A percentile compares a stretch with the other conserved stretches of the same genome.
phyloP scores from a whole-genome alignment of 176 grass and related monocot species.

The Eleusine coracana region DNA sequence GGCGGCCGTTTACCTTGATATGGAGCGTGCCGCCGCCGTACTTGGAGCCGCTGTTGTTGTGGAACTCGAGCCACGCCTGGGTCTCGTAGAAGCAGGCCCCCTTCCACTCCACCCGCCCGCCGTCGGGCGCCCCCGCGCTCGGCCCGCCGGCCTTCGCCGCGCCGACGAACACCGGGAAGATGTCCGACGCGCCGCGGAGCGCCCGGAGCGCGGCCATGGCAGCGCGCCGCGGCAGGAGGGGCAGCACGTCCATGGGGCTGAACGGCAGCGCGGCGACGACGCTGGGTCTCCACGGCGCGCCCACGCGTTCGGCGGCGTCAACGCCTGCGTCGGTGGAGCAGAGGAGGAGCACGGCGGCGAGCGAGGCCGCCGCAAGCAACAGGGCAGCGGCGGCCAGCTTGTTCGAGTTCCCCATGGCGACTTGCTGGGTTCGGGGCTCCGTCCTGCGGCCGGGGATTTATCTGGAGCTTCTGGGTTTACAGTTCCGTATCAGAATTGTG shows the following conservation, averaged over 20 bases:
- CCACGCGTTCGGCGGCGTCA: background rate
- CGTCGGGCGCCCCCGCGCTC: background rate
- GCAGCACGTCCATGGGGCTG: conserved; percentile 54
- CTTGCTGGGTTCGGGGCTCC: background rate
- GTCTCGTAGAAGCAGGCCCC: conserved; percentile 84
- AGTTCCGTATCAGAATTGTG: conserved; percentile 43
- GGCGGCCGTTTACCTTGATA: conserved; percentile 44
- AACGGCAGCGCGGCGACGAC: conserved; percentile 28
- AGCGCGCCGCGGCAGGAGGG: conserved; percentile 46
- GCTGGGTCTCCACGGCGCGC: background rate
- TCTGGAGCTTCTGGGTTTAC: background rate
- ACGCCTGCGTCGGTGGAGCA: background rate
- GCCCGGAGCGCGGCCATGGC: conserved; percentile 45
- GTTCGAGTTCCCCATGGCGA: conserved; percentile 33
- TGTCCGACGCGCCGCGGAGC: conserved; percentile 47
- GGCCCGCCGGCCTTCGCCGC: conserved; percentile 28
- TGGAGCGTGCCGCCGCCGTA: conserved; percentile 69
- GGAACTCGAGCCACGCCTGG: conserved; percentile 60
- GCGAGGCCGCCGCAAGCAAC: conserved; percentile 28
- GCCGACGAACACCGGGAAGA: conserved; percentile 73
- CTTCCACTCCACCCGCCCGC: conserved; percentile 39
- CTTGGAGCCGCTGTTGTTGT: conserved; percentile 57
- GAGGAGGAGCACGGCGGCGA: conserved; percentile 32
- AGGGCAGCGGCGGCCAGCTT: background rate
- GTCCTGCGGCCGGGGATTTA: background rate